Conservation (phyloP, 176 grass and related monocot species). For the Raddia guianensis region DNA sequence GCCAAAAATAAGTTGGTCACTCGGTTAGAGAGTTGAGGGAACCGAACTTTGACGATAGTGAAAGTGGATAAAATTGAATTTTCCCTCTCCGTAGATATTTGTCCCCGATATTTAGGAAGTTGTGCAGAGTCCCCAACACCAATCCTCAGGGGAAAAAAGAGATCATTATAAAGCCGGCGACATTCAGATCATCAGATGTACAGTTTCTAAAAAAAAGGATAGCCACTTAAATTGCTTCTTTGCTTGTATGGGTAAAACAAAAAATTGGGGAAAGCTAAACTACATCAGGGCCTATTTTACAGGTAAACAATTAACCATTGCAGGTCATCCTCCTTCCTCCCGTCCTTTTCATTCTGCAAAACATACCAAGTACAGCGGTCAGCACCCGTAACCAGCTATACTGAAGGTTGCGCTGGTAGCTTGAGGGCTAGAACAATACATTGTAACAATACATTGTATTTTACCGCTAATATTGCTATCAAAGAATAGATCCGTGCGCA, state of each 20-base stretch:
- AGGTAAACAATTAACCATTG: background rate
- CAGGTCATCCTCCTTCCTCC: background rate
- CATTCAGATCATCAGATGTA: background rate
- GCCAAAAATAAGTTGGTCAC: too few species aligned
- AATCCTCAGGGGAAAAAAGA: background rate
- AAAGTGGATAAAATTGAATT: too few species aligned
- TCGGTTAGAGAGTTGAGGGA: too few species aligned
- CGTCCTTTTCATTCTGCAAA: constrained; percentile 25
- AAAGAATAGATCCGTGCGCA: background rate
- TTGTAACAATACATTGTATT: background rate
- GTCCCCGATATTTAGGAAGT: too few species aligned
- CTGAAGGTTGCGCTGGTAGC: background rate
- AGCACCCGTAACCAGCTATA: background rate
- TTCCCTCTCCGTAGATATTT: too few species aligned
- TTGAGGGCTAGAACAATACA: background rate
- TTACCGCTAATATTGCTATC: background rate
- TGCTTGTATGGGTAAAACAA: constrained; percentile 7
- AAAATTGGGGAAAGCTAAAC: background rate
- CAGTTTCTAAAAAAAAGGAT: background rate
- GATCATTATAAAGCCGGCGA: background rate
- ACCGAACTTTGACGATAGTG: too few species aligned
- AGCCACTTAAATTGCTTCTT: background rate
- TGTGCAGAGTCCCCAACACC: background rate
- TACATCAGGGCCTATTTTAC: background rate
- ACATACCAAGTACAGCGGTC: constrained; percentile 9